phyloP scores from a whole-genome alignment of 2,329 filamentous ascomycete species.

The Escovopsis sp. region DNA sequence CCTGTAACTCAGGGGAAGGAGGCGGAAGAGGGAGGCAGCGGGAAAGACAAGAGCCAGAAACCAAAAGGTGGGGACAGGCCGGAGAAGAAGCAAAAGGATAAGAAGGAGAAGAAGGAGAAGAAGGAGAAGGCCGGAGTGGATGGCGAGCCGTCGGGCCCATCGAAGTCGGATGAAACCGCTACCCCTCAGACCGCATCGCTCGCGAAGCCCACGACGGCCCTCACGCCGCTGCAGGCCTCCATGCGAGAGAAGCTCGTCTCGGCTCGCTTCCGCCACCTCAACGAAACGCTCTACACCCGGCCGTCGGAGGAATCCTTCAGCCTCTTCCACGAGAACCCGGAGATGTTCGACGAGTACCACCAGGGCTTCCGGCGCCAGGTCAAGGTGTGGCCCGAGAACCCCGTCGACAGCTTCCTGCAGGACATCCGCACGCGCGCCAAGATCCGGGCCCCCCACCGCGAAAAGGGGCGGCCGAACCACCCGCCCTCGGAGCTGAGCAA shows the following conservation, averaged over 20 bases:
- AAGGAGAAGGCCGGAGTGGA: constrained; percentile 4
- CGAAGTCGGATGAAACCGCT: constrained; percentile 10
- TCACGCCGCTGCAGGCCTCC: constrained; percentile 83
- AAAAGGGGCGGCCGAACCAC: constrained; percentile 15
- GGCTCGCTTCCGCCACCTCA: constrained; percentile 91
- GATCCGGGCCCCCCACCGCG: constrained; percentile 19
- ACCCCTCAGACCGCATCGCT: constrained; percentile 18
- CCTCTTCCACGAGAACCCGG: constrained; percentile 71
- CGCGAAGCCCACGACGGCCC: constrained; percentile 37
- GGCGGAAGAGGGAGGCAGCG: constrained; percentile 14
- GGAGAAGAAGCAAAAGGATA: constrained; percentile 7
- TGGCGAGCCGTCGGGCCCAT: constrained; percentile 3
- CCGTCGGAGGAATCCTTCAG: constrained; percentile 71
- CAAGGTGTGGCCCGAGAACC: constrained; percentile 91
- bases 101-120: constrained; percentile 1
- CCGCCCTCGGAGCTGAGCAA: constrained; percentile 13
- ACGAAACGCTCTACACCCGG: constrained; percentile 89
- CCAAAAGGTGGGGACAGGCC: constrained; percentile 7
- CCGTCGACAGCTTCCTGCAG: constrained; percentile 72
- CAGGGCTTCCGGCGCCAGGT: constrained; percentile 93
- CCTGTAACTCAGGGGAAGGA: constrained; percentile 5
- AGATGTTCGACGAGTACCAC: constrained; percentile 95
- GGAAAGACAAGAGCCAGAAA: constrained; percentile 10
- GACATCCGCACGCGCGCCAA: constrained; percentile 56
- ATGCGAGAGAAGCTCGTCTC: constrained; percentile 94